phyloP scores from a whole-genome alignment of 306 rosid genomes.

The Glycine soja region DNA sequence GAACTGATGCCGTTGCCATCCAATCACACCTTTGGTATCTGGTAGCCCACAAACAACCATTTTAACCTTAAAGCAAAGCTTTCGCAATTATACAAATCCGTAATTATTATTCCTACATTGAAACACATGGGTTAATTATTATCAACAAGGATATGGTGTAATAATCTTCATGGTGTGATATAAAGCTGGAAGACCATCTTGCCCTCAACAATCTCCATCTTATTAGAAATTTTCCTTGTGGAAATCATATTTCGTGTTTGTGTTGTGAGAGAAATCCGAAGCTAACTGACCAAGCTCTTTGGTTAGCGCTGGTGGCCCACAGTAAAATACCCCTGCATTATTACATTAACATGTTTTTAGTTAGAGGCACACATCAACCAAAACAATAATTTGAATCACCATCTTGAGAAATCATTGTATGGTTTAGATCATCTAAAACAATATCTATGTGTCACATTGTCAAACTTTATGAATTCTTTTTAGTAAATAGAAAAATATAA shows the following conservation, averaged over 20 bases:
- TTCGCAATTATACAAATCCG: not conserved
- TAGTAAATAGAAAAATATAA: too few species aligned
- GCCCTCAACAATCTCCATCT: not conserved
- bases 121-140: conserved; percentile 2
- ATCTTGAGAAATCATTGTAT: too few species aligned
- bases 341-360: not conserved
- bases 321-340: conserved; percentile 74
- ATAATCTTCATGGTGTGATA: not conserved
- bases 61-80: not conserved
- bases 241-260: conserved; percentile 61
- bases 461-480: too few species aligned
- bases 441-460: too few species aligned
- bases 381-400: too few species aligned
- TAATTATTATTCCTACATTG: not conserved
- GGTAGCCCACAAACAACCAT: conserved; percentile 4
- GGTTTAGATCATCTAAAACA: too few species aligned
- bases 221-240: conserved; percentile 65
- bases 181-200: not conserved
- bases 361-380: too few species aligned
- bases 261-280: conserved; percentile 62
- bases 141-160: not conserved
- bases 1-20: not conserved
- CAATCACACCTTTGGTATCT: not conserved
- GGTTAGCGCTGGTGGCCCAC: conserved; percentile 57
- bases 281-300: conserved; percentile 58